These are phyloP conservation scores for Atalantia buxifolia DNA, from an alignment of 345 rosid genomes.

Conservation along the genomic window DNA sequence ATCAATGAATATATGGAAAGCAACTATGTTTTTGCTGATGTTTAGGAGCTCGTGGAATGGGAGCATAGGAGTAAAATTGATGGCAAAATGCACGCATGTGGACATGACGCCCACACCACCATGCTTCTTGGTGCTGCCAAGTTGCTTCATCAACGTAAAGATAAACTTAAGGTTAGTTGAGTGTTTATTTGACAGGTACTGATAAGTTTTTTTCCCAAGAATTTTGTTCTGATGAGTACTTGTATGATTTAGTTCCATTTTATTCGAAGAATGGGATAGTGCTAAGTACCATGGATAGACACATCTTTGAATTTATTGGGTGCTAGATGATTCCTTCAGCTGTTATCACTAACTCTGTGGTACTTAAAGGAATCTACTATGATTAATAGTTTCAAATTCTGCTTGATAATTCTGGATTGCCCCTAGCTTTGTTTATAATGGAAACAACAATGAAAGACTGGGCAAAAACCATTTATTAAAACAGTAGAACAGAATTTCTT, in stretches of 20 bases:
- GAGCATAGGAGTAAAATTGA: conserved; percentile 76
- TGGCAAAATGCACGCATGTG: conserved; percentile 87
- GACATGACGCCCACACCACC: conserved; percentile 79
- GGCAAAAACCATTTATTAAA: not conserved
- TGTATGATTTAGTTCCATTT: not conserved
- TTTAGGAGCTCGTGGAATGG: conserved; percentile 83
- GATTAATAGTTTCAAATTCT: not conserved
- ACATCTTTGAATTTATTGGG: not conserved
- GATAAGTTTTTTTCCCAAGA: not conserved
- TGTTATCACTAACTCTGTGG: not conserved
- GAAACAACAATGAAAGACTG: not conserved
- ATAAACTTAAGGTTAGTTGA: conserved; percentile 48
- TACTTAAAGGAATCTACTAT: not conserved
- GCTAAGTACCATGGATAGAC: not conserved
- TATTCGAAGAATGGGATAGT: not conserved
- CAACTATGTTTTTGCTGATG: not conserved
- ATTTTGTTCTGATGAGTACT: not conserved
- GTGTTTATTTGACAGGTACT: not conserved
- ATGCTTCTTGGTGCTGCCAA: conserved; percentile 95
- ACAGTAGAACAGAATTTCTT: not conserved
- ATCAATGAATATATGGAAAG: conserved; percentile 30
- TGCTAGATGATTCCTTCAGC: not conserved
- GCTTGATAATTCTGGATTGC: not conserved
- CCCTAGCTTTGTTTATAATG: not conserved
- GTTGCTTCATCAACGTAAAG: conserved; percentile 65